Base-by-base conservation (phyloP, 2,329 filamentous ascomycete genomes). In the Colletotrichum simmondsii region DNA sequence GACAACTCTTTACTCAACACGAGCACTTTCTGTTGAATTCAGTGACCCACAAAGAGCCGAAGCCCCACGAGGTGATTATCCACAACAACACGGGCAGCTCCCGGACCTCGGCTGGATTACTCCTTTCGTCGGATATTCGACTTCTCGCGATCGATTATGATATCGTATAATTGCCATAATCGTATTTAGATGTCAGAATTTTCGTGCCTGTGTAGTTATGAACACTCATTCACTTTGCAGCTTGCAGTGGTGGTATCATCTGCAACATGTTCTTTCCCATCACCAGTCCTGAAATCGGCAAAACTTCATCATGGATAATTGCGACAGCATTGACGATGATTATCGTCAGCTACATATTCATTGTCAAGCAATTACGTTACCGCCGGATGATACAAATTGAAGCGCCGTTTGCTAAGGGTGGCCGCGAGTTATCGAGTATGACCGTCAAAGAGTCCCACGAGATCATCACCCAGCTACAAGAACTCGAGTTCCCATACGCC, bases 401-500 rank as follows among this genome's bases (percentile, higher is more conserved):
- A 32, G 46, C 60, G 2, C 66, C 67, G 1, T 73, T 73, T 26
- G 46, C 35, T 28, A 16, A 22, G 16, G 32, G 61, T 10, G 28
- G 26, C 22, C 37, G 67, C 6, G 10, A 54, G 1, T 52, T 73
- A 22, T 73, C 71, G 14, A 71, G 71, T 57, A 71, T 73, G 71
- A 71, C 71, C 19, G 24, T 59, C n/a, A n/a, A 65, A 37, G 67
- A 73, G 32, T 56, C 75, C 10, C 60, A 68, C 22, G 37, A 59
- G 14, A 90, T 91, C 60, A 81, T 87, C 49, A 81, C 79, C 63
- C 80, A 81, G 24, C 66, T 90, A 2, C 79, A 81, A 2, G 80
- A 86, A 62, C 80, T 87, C 4, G 90, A 92, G 75, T 92, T 92
- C 74, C 90, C 90, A 0, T 85, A 83, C 60, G 83, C 86, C 1